A percentile compares a stretch with the other conserved stretches of the same genome.
Evolutionary conservation across 345 rosid genomes (phyloP).

Genomic region (sweet orange (Citrus sinensis)): DVS_A1.0 CM039161.1:6920001-6920500

Average conservation of each 20-base stretch:
- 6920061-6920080: conserved; percentile 87
- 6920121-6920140: conserved; percentile 83
- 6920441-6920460: not conserved
- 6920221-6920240: conserved; percentile 37
- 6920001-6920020: not conserved
- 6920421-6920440: too few species aligned
- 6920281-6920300: too few species aligned
- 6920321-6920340: not conserved
- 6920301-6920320: rapidly evolving
- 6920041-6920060: not conserved
- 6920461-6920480: not conserved
- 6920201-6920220: conserved; percentile 80
- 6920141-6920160: conserved; percentile 71
- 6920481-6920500: too few species aligned
- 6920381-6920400: conserved; percentile 10
- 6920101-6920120: conserved; percentile 78
- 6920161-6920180: conserved; percentile 83
- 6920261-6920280: too few species aligned
- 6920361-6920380: not conserved
- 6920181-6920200: conserved; percentile 74
- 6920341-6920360: not conserved
- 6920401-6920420: not conserved
- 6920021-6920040: not conserved
- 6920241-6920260: not conserved
- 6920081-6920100: conserved; percentile 99